Percentiles rank a stretch among this genome's conserved stretches.
These are phyloP conservation scores for Naematelia encephala DNA, from an alignment of 768 basidiomycete species.

Conservation along the genomic window DNA sequence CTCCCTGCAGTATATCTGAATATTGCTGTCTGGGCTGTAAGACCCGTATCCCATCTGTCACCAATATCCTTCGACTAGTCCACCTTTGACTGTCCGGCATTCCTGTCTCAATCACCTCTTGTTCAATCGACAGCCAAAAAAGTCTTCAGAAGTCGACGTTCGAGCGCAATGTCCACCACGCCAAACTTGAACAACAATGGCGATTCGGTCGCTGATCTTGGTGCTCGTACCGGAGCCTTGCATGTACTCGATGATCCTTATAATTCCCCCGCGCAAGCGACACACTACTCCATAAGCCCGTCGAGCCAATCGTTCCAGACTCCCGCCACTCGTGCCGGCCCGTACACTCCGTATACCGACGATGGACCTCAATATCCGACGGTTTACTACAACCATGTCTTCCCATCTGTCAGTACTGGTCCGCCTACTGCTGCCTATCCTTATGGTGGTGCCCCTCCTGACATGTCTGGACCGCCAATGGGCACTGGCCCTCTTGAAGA, in stretches of 20 bases:
- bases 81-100: background rate
- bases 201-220: conserved; percentile 1
- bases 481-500: background rate
- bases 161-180: background rate
- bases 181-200: background rate
- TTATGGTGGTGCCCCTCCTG: conserved; percentile 5
- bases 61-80: background rate
- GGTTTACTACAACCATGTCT: background rate
- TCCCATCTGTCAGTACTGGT: background rate
- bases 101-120: background rate
- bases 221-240: background rate
- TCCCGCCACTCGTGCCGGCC: background rate
- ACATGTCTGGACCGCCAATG: background rate
- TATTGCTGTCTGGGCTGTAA: background rate
- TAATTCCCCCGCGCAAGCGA: background rate
- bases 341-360: background rate
- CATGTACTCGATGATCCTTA: background rate
- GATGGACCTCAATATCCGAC: background rate
- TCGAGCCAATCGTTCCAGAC: background rate
- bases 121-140: too few relatives aligned
- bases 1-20: background rate
- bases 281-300: background rate
- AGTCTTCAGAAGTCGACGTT: too few relatives aligned
- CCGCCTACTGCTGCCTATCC: conserved; percentile 1
- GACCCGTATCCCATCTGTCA: background rate